Base-by-base conservation (phyloP, 805 yeast genomes). In the Geotrichum ghanense region DNA sequence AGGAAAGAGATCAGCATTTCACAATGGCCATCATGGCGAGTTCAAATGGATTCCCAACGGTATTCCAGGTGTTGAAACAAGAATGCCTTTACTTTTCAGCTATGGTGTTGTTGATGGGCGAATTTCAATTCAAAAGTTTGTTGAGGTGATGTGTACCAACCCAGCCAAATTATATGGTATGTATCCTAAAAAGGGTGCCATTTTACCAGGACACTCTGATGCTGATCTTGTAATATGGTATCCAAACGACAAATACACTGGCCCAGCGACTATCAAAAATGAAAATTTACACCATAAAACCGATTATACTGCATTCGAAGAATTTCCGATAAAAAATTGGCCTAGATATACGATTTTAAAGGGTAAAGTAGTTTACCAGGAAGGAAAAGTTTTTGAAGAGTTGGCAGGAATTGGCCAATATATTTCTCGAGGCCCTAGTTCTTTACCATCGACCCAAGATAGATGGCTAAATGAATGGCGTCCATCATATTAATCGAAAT, bases 221-320 rank as follows among this genome's bases (percentile, higher is more conserved):
- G 74, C 73, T 5, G 74, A 70, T 51, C 35, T 70, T 17, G 66
- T 65, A 2, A 59, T 70, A 20, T 70, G 74, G 74, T 67, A 70
- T 52, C 70, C 72, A n/a, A 20, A 46, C 3, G 44, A n/a, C 14
- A 45, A 22, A 4, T 44, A 45, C 10, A n/a, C n/a, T n/a, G 41
- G 43, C 3, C 53, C 56, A 44, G 60, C 55, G 7, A 35, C 56
- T 34, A 46, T 64, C 25, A 54, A 46, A 7, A 51, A 51, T 25
- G 43, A 41, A 5, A 44, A 31, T 20, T 44, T 51, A 3, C 52
- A 51, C 35, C 54, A 51, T 25, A 40, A 49, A 16, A 34, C 25
- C 17, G 54, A 51, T 22, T 51, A 51, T 25, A 51, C 54, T 20
- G 54, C 54, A 7, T 51, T 25, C 34, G 16, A 69, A 53, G 72